Base-by-base conservation (phyloP, 2,329 filamentous ascomycete genomes). In the Orbilia javanica region DNA sequence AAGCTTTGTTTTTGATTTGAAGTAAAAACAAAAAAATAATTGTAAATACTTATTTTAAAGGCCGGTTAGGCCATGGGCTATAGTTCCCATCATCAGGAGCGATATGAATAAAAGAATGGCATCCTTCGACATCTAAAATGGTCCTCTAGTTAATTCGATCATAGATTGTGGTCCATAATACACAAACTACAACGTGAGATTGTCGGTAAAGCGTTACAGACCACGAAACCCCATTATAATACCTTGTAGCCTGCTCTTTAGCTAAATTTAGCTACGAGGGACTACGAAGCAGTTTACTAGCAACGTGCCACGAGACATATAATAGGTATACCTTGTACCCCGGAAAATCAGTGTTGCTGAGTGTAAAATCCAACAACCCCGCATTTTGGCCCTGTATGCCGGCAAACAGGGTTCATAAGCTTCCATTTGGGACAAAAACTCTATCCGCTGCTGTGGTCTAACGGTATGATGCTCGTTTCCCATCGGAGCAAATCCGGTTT, bases 401-500 rank as follows among this genome's bases (percentile, higher is more conserved):
- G 27, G 55, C 15, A 60, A 42, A 52, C 36, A 34, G 25, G 27
- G 7, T 63, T 52, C 36, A 74, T 67, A 53, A 13, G 3, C 5
- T 44, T 11, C 39, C 53, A 52, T 53, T 53, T 52, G 60, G n/a
- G n/a, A 0, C 3, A n/a, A 15, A 63, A 62, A 63, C 27, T 29
- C 29, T 68, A 62, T 74, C 52, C 48, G 70, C 70, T 74, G 70
- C 70, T 74, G 63, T 74, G 70, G 70, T 74, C 70, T 74, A 74
- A 52, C 70, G 70, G 70, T 74, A 74, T 68, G 70, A 74, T 74
- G 70, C 63, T 74, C 70, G 70, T 74, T 74, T 74, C 70, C 70
- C 70, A 74, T 64, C 42, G 62, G 70, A 34, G 62, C 29, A 67
- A 53, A 31, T 67, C 62, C 50, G 62, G 65, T 60, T 67, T 60